Base-by-base conservation (phyloP, 1,284 basidiomycete species). In the Caloboletus firmus region DNA sequence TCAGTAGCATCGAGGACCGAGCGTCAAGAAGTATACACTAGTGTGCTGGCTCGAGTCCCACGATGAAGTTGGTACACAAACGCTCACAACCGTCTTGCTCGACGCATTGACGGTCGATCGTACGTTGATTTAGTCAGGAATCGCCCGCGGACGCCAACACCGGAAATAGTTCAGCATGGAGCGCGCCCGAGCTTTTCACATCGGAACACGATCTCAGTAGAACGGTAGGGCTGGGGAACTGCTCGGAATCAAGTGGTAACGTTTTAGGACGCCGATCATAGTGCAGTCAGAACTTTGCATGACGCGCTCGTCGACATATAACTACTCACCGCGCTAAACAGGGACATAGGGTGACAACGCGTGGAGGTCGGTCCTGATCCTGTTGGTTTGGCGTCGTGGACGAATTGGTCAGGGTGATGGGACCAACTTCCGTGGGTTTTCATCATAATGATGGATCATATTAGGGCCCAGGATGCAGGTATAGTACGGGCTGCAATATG, bases 321-420 rank as follows among this genome's bases (percentile, higher is more conserved):
- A 32, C 5, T 31, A 34, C 9, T 31, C 20, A 39, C 39, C 15
- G 20, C 13, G 13, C 42, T 32, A 24, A 24, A 15, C 39, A 30
- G 20, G 15, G 13, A 45, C 13, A 42, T 39, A 20, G 3, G 28
- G 13, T 22, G 30, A 42, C 9, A n/a, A 20, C 4, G 41, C 43
- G 26, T 45, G 58, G 57, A 44, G 26, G 32, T 15, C 31, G 53
- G 45, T 41, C 40, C 24, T 57, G 58, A 51, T 55, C 45, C 11
- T 59, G 50, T 22, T 35, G 39, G 46, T 44, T 31, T 13, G 13
- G 4, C 32, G 62, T 30, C 22, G 32, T 36, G 39, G 10, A 39
- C 28, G 20, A 35, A 20, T 45, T 12, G 46, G 42, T 7, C 32
- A 48, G 48, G 35, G 41, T 36, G 24, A n/a, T 39, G 24, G 31